These are phyloP conservation scores for Globisporangium parvum DNA, from an alignment of 352 stramenopile species.

Conservation along the genomic window DNA sequence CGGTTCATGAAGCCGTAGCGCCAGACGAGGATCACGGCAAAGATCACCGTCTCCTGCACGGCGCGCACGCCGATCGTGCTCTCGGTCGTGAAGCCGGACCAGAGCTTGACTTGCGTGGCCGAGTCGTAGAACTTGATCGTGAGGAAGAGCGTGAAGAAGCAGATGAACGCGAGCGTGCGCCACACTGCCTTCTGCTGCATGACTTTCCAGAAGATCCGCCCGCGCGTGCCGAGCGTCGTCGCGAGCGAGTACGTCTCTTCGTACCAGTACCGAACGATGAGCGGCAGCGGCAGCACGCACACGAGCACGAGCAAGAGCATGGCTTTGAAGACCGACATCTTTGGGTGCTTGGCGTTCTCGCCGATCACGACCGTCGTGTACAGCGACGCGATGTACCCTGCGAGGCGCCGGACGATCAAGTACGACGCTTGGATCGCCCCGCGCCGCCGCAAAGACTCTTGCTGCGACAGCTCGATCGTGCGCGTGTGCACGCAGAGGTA, in stretches of 20 bases:
- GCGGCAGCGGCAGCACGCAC: constrained; percentile 21
- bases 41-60: constrained; percentile 18
- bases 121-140: constrained; percentile 26
- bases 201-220: constrained; percentile 37
- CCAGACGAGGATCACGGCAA: constrained; percentile 27
- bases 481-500: constrained; percentile 33
- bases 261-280: constrained; percentile 33
- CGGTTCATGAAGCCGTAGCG: constrained; percentile 39
- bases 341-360: constrained; percentile 6
- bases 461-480: constrained; percentile 33
- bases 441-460: constrained; percentile 25
- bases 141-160: constrained; percentile 27
- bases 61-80: constrained; percentile 17
- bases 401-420: constrained; percentile 25
- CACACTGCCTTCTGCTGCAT: constrained; percentile 52
- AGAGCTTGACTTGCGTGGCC: constrained; percentile 14
- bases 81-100: constrained; percentile 18
- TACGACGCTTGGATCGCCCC: constrained; percentile 35
- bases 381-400: constrained; percentile 9
- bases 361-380: constrained; percentile 9
- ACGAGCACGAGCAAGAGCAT: constrained; percentile 27
- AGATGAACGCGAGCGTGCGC: constrained; percentile 34
- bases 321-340: constrained; percentile 11
- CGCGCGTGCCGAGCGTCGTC: constrained; percentile 28
- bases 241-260: constrained; percentile 39